Conservation (phyloP, 176 grass and related monocot genomes). For the Bonia amplexicaulis region DNA sequence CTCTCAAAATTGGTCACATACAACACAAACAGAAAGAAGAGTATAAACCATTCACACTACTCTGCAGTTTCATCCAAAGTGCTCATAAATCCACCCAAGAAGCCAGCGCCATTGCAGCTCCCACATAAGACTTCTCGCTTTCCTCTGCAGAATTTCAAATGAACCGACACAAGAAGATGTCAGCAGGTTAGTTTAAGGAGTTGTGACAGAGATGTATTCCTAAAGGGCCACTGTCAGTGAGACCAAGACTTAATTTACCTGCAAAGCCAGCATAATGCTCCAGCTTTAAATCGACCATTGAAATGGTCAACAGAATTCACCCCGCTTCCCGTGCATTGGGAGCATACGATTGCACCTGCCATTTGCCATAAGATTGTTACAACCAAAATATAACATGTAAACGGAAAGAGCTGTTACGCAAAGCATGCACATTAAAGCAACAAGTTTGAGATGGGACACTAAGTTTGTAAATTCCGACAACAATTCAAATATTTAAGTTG, state of each 20-base stretch:
- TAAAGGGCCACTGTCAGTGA: not conserved
- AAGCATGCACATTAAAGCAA: not conserved
- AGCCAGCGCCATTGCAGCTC: conserved; percentile 88
- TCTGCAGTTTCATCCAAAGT: conserved; percentile 55
- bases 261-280: conserved; percentile 91
- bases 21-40: not conserved
- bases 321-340: conserved; percentile 63
- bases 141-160: conserved; percentile 38
- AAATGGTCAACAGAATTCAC: conserved; percentile 90
- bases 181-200: not conserved
- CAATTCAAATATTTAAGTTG: not conserved
- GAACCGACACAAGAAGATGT: not conserved
- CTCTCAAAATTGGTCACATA: conserved; percentile 11
- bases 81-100: conserved; percentile 85
- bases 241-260: conserved; percentile 45
- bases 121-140: conserved; percentile 89
- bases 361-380: conserved; percentile 25
- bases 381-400: not conserved
- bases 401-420: not conserved
- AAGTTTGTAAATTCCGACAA: not conserved
- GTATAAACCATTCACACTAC: conserved; percentile 8
- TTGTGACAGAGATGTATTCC: not conserved
- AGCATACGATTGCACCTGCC: conserved; percentile 58
- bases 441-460: too few relatives aligned
- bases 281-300: conserved; percentile 83